Conservation (phyloP, 129 eudicot species). For the Arctium minus region DNA sequence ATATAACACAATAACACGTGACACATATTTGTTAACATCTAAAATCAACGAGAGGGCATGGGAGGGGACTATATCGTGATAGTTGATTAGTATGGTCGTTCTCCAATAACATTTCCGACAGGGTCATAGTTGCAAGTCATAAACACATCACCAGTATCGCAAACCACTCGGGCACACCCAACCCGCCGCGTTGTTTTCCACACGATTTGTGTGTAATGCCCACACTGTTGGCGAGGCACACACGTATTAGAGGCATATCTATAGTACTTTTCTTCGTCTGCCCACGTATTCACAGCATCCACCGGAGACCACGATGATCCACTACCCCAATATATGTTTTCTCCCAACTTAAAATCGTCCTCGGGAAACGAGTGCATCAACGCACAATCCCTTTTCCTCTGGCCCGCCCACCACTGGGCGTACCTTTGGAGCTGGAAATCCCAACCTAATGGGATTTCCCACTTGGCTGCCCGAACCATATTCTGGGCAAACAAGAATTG, state of each 20-base stretch:
- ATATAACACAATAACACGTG: not conserved
- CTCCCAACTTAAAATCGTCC: slow-evolving; percentile 65
- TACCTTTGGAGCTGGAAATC: slow-evolving; percentile 54
- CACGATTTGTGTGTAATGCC: slow-evolving; percentile 87
- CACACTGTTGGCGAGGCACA: slow-evolving; percentile 57
- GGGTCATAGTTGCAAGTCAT: slow-evolving; percentile 91
- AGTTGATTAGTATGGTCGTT: slow-evolving; percentile 56
- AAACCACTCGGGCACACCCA: slow-evolving; percentile 83
- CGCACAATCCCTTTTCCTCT: slow-evolving; percentile 51
- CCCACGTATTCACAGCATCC: slow-evolving; percentile 76
- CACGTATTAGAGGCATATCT: slow-evolving; percentile 44
- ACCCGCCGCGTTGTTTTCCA: slow-evolving; percentile 63
- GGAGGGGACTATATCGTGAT: not conserved
- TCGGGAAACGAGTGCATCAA: slow-evolving; percentile 73
- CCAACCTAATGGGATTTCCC: slow-evolving; percentile 68
- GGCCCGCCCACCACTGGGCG: slow-evolving; percentile 80
- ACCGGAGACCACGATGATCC: slow-evolving; percentile 62
- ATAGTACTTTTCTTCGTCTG: slow-evolving; percentile 65
- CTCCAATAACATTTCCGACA: slow-evolving; percentile 64
- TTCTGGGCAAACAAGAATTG: slow-evolving; percentile 65
- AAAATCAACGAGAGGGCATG: not conserved
- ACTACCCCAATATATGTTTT: slow-evolving; percentile 80
- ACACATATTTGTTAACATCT: not conserved
- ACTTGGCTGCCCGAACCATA: slow-evolving; percentile 62
- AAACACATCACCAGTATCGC: slow-evolving; percentile 78